A percentile compares a stretch with the other conserved stretches of the same genome.
phyloP scores from a whole-genome alignment of 305 asterid genomes.

The Fraxinus paxiana region DNA sequence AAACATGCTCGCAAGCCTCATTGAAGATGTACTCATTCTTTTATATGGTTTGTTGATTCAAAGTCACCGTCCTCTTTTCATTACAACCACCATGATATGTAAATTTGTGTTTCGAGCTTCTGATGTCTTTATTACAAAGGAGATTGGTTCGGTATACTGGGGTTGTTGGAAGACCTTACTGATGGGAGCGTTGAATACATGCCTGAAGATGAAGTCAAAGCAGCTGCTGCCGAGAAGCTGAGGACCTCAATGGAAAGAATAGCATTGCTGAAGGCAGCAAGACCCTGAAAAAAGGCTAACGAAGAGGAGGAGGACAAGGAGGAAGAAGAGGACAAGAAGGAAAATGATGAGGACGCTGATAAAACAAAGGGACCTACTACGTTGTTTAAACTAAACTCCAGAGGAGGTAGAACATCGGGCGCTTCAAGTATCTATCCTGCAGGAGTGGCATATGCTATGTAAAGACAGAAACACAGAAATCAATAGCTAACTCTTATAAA shows the following conservation, averaged over 20 bases:
- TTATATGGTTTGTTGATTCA: not conserved
- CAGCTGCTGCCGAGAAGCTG: constrained; percentile 68
- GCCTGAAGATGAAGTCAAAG: constrained; percentile 90
- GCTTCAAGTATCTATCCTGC: constrained; percentile 72
- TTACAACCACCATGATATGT: constrained; percentile 71
- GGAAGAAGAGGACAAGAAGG: constrained; percentile 19
- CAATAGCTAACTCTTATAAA: constrained; percentile 23
- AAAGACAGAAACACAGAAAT: constrained; percentile 60
- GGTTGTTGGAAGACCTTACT: constrained; percentile 87
- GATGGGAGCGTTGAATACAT: constrained; percentile 76
- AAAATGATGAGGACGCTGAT: constrained; percentile 40
- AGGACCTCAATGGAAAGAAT: constrained; percentile 77
- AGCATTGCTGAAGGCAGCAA: constrained; percentile 75
- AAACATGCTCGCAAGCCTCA: not conserved
- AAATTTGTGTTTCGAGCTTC: constrained; percentile 89
- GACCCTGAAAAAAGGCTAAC: constrained; percentile 40
- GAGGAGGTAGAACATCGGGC: constrained; percentile 90
- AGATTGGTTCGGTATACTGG: constrained; percentile 75
- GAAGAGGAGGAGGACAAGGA: constrained; percentile 29
- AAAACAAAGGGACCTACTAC: constrained; percentile 65
- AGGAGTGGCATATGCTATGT: constrained; percentile 76
- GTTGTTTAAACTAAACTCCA: constrained; percentile 53
- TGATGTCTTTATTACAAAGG: constrained; percentile 76
- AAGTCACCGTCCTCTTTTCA: not conserved
- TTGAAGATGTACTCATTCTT: not conserved